Percentiles rank a stretch among this genome's conserved stretches.
Evolutionary conservation across 257 asterid species (phyloP).

Genomic region (Cynanchum wilfordii): DNA sequence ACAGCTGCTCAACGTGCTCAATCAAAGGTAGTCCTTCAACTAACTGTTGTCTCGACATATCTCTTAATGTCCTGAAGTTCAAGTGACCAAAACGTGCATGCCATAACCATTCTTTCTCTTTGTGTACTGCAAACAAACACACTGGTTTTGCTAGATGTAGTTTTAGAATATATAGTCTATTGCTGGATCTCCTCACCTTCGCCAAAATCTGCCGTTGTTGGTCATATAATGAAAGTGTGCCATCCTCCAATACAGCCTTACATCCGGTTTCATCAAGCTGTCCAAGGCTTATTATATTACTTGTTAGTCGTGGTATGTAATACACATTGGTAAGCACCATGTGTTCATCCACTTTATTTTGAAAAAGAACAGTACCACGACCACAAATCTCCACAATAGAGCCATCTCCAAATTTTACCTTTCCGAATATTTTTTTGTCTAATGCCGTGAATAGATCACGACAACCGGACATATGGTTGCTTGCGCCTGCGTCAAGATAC

Average conservation of each 20-base stretch:
- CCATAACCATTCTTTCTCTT: not conserved
- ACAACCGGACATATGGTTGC: too few relatives aligned
- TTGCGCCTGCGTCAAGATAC: too few relatives aligned
- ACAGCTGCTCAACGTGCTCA: not conserved
- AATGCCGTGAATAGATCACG: too few relatives aligned
- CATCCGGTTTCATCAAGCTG: not conserved
- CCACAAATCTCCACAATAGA: too few relatives aligned
- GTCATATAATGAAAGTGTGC: not conserved
- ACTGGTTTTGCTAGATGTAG: not conserved
- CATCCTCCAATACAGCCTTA: not conserved
- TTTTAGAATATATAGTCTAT: too few relatives aligned
- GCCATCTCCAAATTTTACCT: too few relatives aligned
- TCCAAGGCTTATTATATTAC: not conserved
- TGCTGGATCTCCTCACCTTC: not conserved
- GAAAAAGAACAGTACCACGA: too few relatives aligned
- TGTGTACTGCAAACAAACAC: not conserved
- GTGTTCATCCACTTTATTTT: too few relatives aligned
- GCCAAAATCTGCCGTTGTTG: not conserved
- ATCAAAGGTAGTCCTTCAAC: not conserved
- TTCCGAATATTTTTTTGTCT: too few relatives aligned
- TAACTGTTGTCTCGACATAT: not conserved
- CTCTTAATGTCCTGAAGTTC: not conserved
- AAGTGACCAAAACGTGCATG: not conserved
- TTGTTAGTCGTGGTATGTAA: too few relatives aligned
- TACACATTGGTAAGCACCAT: too few relatives aligned